Percentiles rank a stretch among this genome's conserved stretches.
These are phyloP conservation scores for Asterochloris erici DNA, from an alignment of 139 green algal genomes.

Conservation along the genomic window DNA sequence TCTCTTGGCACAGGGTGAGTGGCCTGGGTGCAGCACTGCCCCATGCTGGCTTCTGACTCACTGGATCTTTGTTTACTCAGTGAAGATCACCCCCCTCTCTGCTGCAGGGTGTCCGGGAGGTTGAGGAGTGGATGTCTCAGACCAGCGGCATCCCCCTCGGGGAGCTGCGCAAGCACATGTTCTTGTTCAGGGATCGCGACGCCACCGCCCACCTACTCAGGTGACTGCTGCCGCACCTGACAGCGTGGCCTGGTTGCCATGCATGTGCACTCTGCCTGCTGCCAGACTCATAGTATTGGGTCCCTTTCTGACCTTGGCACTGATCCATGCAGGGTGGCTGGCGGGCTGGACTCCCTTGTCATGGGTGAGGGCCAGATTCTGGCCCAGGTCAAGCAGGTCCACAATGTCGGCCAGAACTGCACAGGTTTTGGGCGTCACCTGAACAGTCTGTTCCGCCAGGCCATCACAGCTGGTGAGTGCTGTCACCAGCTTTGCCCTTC, in stretches of 20 bases:
- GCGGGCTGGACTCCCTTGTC: slow-evolving; percentile 95
- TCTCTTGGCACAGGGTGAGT: slow-evolving; percentile 82
- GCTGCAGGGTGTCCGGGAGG: slow-evolving; percentile 50
- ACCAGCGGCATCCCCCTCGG: slow-evolving; percentile 87
- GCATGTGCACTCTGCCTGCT: not conserved
- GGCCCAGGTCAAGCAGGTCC: slow-evolving; percentile 94
- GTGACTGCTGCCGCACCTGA: not conserved
- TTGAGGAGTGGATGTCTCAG: slow-evolving; percentile 97
- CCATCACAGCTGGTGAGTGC: slow-evolving; percentile 8
- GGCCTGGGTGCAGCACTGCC: no score
- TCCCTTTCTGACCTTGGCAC: not conserved
- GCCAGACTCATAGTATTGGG: not conserved
- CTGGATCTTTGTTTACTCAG: no score
- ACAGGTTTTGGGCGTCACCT: slow-evolving; percentile 95
- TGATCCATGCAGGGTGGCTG: slow-evolving; percentile 58
- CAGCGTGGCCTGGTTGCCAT: not conserved
- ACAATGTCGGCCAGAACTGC: slow-evolving; percentile 90
- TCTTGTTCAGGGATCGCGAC: slow-evolving; percentile 93
- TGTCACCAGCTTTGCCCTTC: no score
- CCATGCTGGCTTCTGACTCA: no score
- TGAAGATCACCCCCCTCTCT: not conserved
- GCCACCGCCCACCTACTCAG: slow-evolving; percentile 93
- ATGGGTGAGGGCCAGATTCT: slow-evolving; percentile 99
- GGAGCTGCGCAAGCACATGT: slow-evolving; percentile 92
- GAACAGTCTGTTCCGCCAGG: slow-evolving; percentile 95